These are phyloP conservation scores for Ogataea trehalophila DNA, from an alignment of 805 yeast genomes.

Conservation along the genomic window DNA sequence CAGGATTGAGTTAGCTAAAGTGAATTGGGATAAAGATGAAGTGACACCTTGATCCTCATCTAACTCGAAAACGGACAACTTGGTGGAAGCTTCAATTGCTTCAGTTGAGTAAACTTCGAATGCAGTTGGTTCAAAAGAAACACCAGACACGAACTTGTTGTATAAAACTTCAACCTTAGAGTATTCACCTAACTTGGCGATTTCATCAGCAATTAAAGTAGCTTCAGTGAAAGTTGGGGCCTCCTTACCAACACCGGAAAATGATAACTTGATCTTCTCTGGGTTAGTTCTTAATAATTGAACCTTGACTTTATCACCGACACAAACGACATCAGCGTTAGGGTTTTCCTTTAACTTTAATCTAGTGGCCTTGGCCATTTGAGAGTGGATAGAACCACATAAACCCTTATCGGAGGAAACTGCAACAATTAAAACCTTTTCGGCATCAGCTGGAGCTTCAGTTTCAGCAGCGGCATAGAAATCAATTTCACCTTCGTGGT, in stretches of 20 bases:
- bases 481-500: constrained; percentile 73
- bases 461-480: constrained; percentile 83
- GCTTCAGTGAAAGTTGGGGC: constrained; percentile 93
- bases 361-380: constrained; percentile 86
- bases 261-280: constrained; percentile 62
- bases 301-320: constrained; percentile 92
- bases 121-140: constrained; percentile 80
- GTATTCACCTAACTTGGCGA: constrained; percentile 64
- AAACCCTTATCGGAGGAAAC: constrained; percentile 96
- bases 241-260: constrained; percentile 93
- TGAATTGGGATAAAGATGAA: constrained; percentile 71
- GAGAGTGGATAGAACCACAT: constrained; percentile 98
- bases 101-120: constrained; percentile 63
- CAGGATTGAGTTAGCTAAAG: constrained; percentile 84
- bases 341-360: constrained; percentile 54
- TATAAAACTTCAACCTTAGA: constrained; percentile 74
- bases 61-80: constrained; percentile 75
- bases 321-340: constrained; percentile 71
- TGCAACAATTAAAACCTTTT: constrained; percentile 75
- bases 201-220: constrained; percentile 81
- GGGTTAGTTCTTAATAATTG: constrained; percentile 84
- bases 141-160: constrained; percentile 84
- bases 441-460: constrained; percentile 38
- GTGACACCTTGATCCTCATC: constrained; percentile 67
- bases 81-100: constrained; percentile 79